A percentile compares a stretch with the other conserved stretches of the same genome.
These are phyloP conservation scores for Copromyces sp. DNA, from an alignment of 495 filamentous ascomycete genomes.

Conservation along the genomic window DNA sequence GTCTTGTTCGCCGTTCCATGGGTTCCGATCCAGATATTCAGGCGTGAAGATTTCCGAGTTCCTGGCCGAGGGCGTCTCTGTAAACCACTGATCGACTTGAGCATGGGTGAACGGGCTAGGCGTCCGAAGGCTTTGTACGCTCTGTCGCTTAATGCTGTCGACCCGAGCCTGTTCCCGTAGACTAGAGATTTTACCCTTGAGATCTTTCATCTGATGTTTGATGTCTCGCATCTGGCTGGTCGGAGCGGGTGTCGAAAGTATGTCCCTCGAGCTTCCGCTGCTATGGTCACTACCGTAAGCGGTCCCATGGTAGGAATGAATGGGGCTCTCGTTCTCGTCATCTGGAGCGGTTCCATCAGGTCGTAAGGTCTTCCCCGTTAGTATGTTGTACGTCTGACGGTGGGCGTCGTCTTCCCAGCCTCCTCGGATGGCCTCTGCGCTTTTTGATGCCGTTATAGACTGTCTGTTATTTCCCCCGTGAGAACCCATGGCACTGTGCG, in stretches of 20 bases:
- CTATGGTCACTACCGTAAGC: conserved; percentile 10
- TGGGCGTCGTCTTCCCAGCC: conserved; percentile 8
- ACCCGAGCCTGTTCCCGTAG: conserved; percentile 73
- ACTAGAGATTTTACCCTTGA: conserved; percentile 83
- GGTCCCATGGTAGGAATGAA: conserved; percentile 5
- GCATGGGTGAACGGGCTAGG: conserved; percentile 78
- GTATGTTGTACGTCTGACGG: conserved; percentile 11
- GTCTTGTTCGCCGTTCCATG: conserved; percentile 27
- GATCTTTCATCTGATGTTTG: conserved; percentile 84
- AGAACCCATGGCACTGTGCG: conserved; percentile 39
- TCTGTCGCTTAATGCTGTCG: conserved; percentile 73
- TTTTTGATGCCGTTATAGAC: conserved; percentile 26
- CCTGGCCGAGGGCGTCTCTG: conserved; percentile 30
- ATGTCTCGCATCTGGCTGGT: conserved; percentile 71
- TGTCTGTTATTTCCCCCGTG: conserved; percentile 37
- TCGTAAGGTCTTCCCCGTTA: not conserved
- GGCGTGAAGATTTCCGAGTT: conserved; percentile 11
- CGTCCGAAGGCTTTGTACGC: conserved; percentile 72
- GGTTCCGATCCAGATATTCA: conserved; percentile 12
- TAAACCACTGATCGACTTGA: conserved; percentile 58
- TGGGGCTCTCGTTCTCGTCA: conserved; percentile 1
- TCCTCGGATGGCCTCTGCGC: conserved; percentile 26
- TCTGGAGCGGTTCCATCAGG: conserved; percentile 5
- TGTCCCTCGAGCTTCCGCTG: conserved; percentile 13
- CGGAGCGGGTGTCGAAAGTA: conserved; percentile 42